These are phyloP conservation scores for Chloranthus sessilifolius DNA, from an alignment of 164 flowering plant genomes.

Conservation along the genomic window DNA sequence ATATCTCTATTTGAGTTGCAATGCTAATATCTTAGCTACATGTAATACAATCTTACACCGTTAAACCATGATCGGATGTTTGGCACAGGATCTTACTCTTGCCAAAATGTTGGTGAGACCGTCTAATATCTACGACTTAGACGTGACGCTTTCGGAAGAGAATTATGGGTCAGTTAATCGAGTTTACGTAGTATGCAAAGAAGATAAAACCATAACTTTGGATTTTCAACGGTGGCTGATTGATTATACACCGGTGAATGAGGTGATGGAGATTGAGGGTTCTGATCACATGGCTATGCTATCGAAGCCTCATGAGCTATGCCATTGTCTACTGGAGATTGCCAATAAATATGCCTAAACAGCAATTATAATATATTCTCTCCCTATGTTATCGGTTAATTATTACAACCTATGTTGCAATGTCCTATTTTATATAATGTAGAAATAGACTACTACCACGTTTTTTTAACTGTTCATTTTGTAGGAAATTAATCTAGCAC, in stretches of 20 bases:
- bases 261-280: slow-evolving; percentile 27
- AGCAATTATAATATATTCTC: not conserved
- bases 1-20: no score
- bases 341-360: not conserved
- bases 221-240: slow-evolving; percentile 24
- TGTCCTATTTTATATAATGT: not conserved
- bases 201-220: slow-evolving; percentile 13
- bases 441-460: not conserved
- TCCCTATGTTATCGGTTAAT: not conserved
- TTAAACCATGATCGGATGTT: not conserved
- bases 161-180: slow-evolving; percentile 26
- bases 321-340: slow-evolving; percentile 16
- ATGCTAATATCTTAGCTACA: not conserved
- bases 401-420: not conserved
- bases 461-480: no score
- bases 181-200: slow-evolving; percentile 26
- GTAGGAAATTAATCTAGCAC: not conserved
- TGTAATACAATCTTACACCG: no score
- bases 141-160: slow-evolving; percentile 5
- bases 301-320: slow-evolving; percentile 28
- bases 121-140: not conserved
- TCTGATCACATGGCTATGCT: slow-evolving; percentile 40
- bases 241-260: slow-evolving; percentile 19
- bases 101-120: slow-evolving; percentile 7
- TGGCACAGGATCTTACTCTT: slow-evolving; percentile 1